These are phyloP conservation scores for Claviceps spartinae DNA, from an alignment of 2,329 filamentous ascomycete species.

Conservation along the genomic window DNA sequence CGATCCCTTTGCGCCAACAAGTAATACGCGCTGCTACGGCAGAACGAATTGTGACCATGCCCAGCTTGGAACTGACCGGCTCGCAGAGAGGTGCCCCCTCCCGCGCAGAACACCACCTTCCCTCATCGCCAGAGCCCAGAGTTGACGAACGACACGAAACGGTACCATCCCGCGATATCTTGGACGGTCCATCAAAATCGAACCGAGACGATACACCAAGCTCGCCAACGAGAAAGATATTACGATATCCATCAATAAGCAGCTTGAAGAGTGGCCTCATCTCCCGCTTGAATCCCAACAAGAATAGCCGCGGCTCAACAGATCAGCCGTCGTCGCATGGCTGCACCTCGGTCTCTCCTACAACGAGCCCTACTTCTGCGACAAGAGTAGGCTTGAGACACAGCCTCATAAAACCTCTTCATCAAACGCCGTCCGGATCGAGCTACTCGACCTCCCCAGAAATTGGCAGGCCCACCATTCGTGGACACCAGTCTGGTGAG, in stretches of 20 bases:
- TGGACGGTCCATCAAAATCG: slow-evolving; percentile 37
- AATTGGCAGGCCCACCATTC: slow-evolving; percentile 9
- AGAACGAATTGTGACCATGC: slow-evolving; percentile 2
- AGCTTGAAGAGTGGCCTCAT: slow-evolving; percentile 19
- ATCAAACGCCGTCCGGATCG: slow-evolving; percentile 29
- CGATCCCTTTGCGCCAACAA: not conserved
- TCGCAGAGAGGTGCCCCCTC: slow-evolving; percentile 15
- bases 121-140: slow-evolving; percentile 31
- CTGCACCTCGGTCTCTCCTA: slow-evolving; percentile 9
- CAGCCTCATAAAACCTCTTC: slow-evolving; percentile 45
- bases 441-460: slow-evolving; percentile 17
- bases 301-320: not conserved
- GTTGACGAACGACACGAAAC: slow-evolving; percentile 22
- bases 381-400: slow-evolving; percentile 40
- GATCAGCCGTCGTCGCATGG: slow-evolving; percentile 5
- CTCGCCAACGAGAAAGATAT: slow-evolving; percentile 25
- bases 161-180: slow-evolving; percentile 20
- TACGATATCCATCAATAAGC: slow-evolving; percentile 30
- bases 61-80: slow-evolving; percentile 18
- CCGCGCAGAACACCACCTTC: slow-evolving; percentile 15
- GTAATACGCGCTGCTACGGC: not conserved
- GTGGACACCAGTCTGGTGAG: slow-evolving; percentile 12
- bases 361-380: slow-evolving; percentile 30
- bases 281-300: slow-evolving; percentile 1
- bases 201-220: slow-evolving; percentile 38